These are phyloP conservation scores for Nicotiana rustica DNA, from an alignment of 305 asterid species.

Conservation along the genomic window DNA sequence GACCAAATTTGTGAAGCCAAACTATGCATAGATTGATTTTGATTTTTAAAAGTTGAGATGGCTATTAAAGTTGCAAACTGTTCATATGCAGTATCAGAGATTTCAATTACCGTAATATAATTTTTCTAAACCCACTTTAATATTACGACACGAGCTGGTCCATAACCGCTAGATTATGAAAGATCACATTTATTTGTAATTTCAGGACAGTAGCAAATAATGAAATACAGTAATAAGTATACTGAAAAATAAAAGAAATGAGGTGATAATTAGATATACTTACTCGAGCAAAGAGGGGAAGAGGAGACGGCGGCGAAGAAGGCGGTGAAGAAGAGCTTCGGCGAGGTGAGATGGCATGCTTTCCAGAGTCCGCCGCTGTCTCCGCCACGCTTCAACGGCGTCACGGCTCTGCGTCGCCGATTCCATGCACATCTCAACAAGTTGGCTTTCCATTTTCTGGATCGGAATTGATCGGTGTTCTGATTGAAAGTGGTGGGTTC, in stretches of 20 bases:
- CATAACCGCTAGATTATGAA: background rate
- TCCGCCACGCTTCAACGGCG: constrained; percentile 87
- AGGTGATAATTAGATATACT: constrained; percentile 15
- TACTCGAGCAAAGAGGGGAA: constrained; percentile 92
- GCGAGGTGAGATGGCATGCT: constrained; percentile 86
- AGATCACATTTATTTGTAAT: background rate
- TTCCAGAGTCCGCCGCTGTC: constrained; percentile 86
- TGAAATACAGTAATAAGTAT: background rate
- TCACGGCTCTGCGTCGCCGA: constrained; percentile 70
- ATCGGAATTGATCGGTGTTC: constrained; percentile 13
- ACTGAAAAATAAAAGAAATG: background rate
- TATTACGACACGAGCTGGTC: background rate
- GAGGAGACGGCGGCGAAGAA: constrained; percentile 79
- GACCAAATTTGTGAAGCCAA: background rate
- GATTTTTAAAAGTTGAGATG: background rate
- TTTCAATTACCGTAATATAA: background rate
- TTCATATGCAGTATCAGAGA: background rate
- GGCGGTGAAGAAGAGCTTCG: constrained; percentile 68
- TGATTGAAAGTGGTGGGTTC: background rate
- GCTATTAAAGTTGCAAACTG: background rate
- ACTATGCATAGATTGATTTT: background rate
- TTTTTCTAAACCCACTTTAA: background rate
- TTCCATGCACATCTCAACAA: constrained; percentile 77
- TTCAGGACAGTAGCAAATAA: background rate
- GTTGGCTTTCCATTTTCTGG: constrained; percentile 38